A percentile compares a stretch with the other conserved stretches of the same genome.
phyloP scores from a whole-genome alignment of 192 early-diverging fungal species.

The Funneliformis geosporum region DNA sequence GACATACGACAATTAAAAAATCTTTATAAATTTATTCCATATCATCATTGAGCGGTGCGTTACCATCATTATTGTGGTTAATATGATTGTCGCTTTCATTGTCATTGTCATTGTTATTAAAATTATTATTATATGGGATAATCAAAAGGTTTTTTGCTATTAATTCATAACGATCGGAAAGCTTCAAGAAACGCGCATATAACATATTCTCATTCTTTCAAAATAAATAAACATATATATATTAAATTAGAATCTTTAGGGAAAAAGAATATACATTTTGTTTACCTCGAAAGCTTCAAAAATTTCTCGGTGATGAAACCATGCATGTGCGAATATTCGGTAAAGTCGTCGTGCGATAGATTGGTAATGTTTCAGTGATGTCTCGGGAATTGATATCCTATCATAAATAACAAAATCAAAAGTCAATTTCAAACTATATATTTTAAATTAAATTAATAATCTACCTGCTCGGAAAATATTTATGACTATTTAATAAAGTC shows the following conservation, averaged over 20 bases:
- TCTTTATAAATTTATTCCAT: neutral
- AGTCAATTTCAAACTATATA: neutral
- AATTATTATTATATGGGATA: constrained; percentile 51
- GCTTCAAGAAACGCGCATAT: constrained; percentile 71
- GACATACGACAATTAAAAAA: too few species aligned
- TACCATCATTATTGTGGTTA: neutral
- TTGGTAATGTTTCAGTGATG: constrained; percentile 84
- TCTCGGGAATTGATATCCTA: constrained; percentile 61
- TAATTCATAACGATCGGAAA: constrained; percentile 65
- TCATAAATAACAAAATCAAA: neutral
- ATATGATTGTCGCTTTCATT: neutral
- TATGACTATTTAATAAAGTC: constrained; percentile 72
- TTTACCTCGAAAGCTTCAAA: constrained; percentile 85
- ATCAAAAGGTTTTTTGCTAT: constrained; percentile 70
- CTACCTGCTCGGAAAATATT: constrained; percentile 76
- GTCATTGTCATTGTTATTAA: neutral
- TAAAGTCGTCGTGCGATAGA: constrained; percentile 90
- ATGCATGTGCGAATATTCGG: constrained; percentile 96
- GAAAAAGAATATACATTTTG: neutral
- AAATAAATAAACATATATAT: neutral
- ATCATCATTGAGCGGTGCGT: neutral
- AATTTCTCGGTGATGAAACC: constrained; percentile 86
- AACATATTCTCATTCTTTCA: constrained; percentile 67
- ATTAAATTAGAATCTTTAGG: neutral
- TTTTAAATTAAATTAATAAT: neutral